A percentile compares a stretch with the other conserved stretches of the same genome.
These are phyloP conservation scores for Geranomyces michiganensis DNA, from an alignment of 192 early-diverging fungal species.

Conservation along the genomic window DNA sequence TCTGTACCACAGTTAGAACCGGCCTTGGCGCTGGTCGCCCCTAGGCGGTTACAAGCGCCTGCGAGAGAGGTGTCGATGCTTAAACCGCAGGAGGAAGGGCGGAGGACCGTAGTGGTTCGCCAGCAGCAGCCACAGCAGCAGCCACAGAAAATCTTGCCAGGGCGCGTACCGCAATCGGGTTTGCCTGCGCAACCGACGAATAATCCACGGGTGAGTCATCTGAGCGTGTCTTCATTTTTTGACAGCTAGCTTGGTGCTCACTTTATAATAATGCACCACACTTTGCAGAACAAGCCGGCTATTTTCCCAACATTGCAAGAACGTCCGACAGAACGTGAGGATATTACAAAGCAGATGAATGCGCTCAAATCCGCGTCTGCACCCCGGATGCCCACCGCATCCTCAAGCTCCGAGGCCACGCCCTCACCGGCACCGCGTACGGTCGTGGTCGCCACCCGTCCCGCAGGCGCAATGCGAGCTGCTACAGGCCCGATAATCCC, in stretches of 20 bases:
- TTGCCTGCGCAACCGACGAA: background rate
- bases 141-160: background rate
- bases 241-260: no score
- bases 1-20: no score
- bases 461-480: no score
- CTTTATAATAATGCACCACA: no score
- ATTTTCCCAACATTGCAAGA: conserved; percentile 1
- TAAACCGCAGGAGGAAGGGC: no score
- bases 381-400: conserved; percentile 6
- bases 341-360: background rate
- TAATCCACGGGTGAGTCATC: background rate
- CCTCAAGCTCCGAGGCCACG: background rate
- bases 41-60: no score
- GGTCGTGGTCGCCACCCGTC: no score
- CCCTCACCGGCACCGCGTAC: no score
- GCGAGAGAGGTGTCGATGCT: no score
- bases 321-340: conserved; percentile 5
- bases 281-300: background rate
- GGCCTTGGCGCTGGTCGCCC: no score
- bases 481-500: no score
- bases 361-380: background rate
- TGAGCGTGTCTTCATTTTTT: background rate
- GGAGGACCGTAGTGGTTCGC: background rate
- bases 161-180: no score
- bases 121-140: background rate